Evolutionary conservation across 1,139 yeast species (phyloP), one percentile per base, ranked within the genome.

Genomic region (Scheffersomyces segobiensis): DNA sequence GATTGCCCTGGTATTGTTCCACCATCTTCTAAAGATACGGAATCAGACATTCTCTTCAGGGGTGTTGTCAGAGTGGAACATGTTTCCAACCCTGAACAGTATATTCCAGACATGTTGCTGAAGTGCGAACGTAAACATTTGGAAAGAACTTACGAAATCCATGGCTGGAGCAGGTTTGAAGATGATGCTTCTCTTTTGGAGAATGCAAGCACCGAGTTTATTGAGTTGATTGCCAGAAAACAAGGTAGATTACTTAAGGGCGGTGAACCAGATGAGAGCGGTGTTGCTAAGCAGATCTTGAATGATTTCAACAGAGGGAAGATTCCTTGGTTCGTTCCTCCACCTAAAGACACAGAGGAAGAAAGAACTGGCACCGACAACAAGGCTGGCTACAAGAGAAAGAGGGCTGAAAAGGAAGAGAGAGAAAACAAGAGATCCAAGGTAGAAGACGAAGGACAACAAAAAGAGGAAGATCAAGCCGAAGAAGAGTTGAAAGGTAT

Each of bases 1-100:
- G 99, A 95, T 77, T 95, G 99, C 80, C 99, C 99, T 2, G 99
- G 99, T 76, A 93, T 95, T 71, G 99, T 96, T 6, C 99, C 99
- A 8, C 99, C 99, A 46, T 90, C 96, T 32, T 74, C 86, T 42
- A 92, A 88, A 67, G 99, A 95, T 72, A 77, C 95, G 1, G 96
- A 93, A 71, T 87, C 97, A n/a, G 99, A 95, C 72, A 93, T 95
- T 69, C 76, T 95, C 65, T 92, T 95, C 75, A 86, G 98, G 74
- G 99, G 99, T 69, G 99, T 95, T 24, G 99, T 95, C 1, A 88
- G 99, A 78, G 98, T 95, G 39, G 99, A 95, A 74, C 97, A 95
- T 71, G 98, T 95, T 52, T 87, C 96, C 0, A 82, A 91, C 67
- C 98, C 99, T 7, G 99, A 95, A 75, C 98, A 93, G 73, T 95